Conservation (phyloP, 1,284 basidiomycete species). For the Schizopora paradoxa region DNA sequence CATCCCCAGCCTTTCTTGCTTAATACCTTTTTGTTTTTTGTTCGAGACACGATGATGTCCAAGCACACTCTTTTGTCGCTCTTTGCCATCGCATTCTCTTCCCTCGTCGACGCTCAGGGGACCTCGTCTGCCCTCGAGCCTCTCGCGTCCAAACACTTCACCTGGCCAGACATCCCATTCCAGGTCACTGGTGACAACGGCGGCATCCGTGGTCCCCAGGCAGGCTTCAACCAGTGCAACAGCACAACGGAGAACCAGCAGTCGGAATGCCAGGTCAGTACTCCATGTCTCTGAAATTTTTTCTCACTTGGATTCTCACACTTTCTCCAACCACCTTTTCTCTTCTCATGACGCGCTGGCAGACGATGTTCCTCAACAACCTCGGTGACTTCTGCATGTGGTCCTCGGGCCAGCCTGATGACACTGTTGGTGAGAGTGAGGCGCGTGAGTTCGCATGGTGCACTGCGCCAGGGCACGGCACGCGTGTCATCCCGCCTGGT, state of each 20-base stretch:
- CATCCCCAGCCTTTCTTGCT: not conserved
- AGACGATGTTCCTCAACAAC: slow-evolving; percentile 18
- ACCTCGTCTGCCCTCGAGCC: slow-evolving; percentile 18
- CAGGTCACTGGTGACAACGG: slow-evolving; percentile 44
- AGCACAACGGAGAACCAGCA: slow-evolving; percentile 56
- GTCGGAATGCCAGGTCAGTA: slow-evolving; percentile 53
- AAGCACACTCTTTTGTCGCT: slow-evolving; percentile 20
- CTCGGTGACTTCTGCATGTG: slow-evolving; percentile 27
- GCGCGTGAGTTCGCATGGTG: slow-evolving; percentile 60
- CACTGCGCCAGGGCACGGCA: slow-evolving; percentile 46
- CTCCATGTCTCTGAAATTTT: not conserved
- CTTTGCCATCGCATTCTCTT: slow-evolving; percentile 13
- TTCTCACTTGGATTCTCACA: slow-evolving; percentile 10
- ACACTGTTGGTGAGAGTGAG: slow-evolving; percentile 44
- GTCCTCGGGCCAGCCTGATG: slow-evolving; percentile 25
- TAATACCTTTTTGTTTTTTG: not conserved
- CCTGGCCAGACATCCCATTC: slow-evolving; percentile 34
- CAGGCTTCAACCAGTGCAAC: slow-evolving; percentile 68
- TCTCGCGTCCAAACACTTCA: slow-evolving; percentile 19
- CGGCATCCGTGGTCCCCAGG: slow-evolving; percentile 48
- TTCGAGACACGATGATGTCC: slow-evolving; percentile 19
- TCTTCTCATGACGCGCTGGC: not conserved
- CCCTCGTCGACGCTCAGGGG: slow-evolving; percentile 13
- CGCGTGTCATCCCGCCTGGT: slow-evolving; percentile 51
- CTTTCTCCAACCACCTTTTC: not conserved